A percentile compares a stretch with the other conserved stretches of the same genome.
Evolutionary conservation across 257 asterid genomes (phyloP).

Genomic region (Craterostigma plantagineum): DNA sequence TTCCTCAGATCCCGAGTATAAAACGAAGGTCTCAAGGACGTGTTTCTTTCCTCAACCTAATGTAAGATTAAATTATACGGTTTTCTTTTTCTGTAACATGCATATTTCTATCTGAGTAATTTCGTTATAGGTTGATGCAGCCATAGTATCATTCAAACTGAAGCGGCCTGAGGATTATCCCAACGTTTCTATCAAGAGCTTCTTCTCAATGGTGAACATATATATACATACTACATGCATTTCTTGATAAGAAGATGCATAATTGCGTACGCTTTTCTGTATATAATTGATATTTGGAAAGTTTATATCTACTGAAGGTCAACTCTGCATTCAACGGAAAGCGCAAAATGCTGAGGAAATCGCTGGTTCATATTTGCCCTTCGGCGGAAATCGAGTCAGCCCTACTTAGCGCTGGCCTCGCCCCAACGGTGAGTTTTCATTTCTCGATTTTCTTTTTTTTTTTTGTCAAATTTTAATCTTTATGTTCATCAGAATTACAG

Average conservation of each 20-base stretch:
- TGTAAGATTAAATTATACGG: conserved; percentile 26
- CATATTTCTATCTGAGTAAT: neutral
- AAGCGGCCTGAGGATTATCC: conserved; percentile 63
- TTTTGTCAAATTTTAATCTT: neutral
- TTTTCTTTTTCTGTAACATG: neutral
- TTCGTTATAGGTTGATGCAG: conserved; percentile 76
- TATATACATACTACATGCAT: neutral
- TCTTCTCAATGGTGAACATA: conserved; percentile 58
- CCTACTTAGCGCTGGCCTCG: conserved; percentile 38
- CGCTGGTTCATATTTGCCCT: conserved; percentile 71
- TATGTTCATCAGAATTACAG: neutral
- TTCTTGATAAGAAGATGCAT: neutral
- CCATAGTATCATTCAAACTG: conserved; percentile 57
- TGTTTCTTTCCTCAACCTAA: conserved; percentile 89
- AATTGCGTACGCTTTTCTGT: neutral
- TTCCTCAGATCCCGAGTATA: conserved; percentile 66
- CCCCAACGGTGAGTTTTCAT: conserved; percentile 41
- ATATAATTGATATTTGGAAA: too few relatives aligned
- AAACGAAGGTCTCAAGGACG: conserved; percentile 57
- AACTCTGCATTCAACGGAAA: conserved; percentile 90
- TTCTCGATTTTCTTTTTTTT: neutral
- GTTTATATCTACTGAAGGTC: conserved; percentile 29
- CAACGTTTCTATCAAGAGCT: conserved; percentile 61
- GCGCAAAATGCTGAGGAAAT: conserved; percentile 87
- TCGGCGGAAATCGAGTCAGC: conserved; percentile 73